Percentiles rank a stretch among this genome's conserved stretches.
Evolutionary conservation across 2,329 filamentous ascomycete genomes (phyloP).

Genomic region (Botrytis pseudocinerea): DNA sequence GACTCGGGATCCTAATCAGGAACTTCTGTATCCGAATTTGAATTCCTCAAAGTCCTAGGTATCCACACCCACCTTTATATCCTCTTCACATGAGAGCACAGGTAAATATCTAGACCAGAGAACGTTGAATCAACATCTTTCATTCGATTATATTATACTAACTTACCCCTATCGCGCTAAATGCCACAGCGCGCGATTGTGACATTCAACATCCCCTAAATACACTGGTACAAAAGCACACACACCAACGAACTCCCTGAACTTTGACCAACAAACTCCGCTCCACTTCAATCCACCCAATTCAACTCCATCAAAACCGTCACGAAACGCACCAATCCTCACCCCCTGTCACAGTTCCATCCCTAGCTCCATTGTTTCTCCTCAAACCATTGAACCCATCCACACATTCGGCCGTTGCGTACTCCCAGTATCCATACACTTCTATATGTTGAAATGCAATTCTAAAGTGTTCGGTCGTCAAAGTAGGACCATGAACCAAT

Average conservation of each 20-base stretch:
- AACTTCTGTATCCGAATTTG: too few species aligned
- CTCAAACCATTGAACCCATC: neutral
- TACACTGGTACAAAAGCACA: neutral
- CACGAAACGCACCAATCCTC: neutral
- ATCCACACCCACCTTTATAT: too few species aligned
- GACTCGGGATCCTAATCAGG: too few species aligned
- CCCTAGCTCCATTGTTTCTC: neutral
- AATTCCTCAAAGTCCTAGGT: too few species aligned
- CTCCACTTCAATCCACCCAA: neutral
- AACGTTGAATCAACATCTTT: neutral
- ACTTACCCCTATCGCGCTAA: neutral
- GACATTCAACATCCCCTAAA: neutral
- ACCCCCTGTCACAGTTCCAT: neutral
- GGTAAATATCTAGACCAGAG: neutral
- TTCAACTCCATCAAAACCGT: neutral
- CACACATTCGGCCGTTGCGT: neutral
- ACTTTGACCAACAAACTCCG: neutral
- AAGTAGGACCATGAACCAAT: neutral
- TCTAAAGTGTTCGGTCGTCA: conserved; percentile 2
- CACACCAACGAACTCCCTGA: neutral
- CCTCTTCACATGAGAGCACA: neutral
- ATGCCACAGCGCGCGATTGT: neutral
- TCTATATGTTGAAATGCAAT: conserved; percentile 11
- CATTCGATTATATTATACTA: neutral
- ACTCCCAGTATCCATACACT: neutral